Evolutionary conservation across 805 yeast genomes (phyloP).

Genomic region (Clavispora vitiphila): DNA sequence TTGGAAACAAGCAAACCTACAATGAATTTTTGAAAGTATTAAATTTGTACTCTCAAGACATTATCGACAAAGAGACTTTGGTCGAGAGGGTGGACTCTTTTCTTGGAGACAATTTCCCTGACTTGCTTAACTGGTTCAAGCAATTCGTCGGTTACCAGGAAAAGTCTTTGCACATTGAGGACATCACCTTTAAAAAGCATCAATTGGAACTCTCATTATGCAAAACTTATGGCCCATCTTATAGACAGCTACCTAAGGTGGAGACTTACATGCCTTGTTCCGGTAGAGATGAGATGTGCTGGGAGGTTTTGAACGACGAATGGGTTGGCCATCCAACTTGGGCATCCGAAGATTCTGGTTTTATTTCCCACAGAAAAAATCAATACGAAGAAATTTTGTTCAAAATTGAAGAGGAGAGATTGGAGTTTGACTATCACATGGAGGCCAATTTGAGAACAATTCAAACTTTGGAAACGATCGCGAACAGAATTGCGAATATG

Average conservation of each 20-base stretch:
- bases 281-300: slow-evolving; percentile 98
- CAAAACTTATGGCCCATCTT: slow-evolving; percentile 93
- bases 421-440: slow-evolving; percentile 93
- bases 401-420: slow-evolving; percentile 95
- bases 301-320: slow-evolving; percentile 97
- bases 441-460: slow-evolving; percentile 93
- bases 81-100: slow-evolving; percentile 83
- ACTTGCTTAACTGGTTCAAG: slow-evolving; percentile 87
- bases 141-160: slow-evolving; percentile 85
- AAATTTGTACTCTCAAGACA: slow-evolving; percentile 84
- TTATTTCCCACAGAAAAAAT: slow-evolving; percentile 96
- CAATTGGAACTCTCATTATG: slow-evolving; percentile 85
- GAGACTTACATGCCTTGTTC: slow-evolving; percentile 97
- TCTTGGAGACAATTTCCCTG: slow-evolving; percentile 70
- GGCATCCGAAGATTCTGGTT: slow-evolving; percentile 99
- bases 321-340: slow-evolving; percentile 99
- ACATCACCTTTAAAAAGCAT: slow-evolving; percentile 83
- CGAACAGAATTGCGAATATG: slow-evolving; percentile 91
- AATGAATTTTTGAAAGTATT: slow-evolving; percentile 87
- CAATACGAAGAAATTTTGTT: slow-evolving; percentile 95
- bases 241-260: slow-evolving; percentile 85
- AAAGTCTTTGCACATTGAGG: slow-evolving; percentile 81
- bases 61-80: slow-evolving; percentile 76
- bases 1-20: slow-evolving; percentile 85
- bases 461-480: slow-evolving; percentile 92